Base-by-base conservation (phyloP, 139 green algal genomes). In the Micractinium sp. region DNA sequence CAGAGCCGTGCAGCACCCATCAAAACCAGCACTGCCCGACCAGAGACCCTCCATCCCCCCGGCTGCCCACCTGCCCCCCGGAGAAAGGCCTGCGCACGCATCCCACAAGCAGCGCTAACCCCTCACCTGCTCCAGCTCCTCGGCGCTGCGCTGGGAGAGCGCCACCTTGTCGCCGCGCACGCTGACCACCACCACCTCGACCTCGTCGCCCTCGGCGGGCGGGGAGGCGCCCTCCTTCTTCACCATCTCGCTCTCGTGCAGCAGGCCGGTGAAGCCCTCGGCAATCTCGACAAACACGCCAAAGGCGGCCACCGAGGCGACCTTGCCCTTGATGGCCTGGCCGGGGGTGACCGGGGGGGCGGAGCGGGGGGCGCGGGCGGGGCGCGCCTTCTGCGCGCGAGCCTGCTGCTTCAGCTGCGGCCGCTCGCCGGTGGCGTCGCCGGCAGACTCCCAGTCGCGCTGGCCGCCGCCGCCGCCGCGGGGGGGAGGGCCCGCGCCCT, bases 241-340 rank as follows among this genome's bases (percentile, higher is more conserved):
- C 13, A 79, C 79, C 82, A 97, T 93, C 92, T 98, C 92, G 23
- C 85, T 91, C 35, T 92, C 83, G 85, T 97, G 95, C 66, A 98
- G 91, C 85, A 98, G 92, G 47, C 92, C 96, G 61, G 94, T 92
- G 33, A 94, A 81, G 87, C 94, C 94, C 20, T 95, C 94, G 18
- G 67, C 63, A 53, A 87, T 79, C 83, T 96, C 93, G 39, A 98
- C 82, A 76, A 98, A 98, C 23, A 86, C 89, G 33, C 96, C 96
- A 90, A 95, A 98, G 38, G 86, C 33, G 13, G 89, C 88, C 5
- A 94, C 39, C 56, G 85, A 89, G 29, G 85, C 90, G 41, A 98
- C 93, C 81, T 87, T 91, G 81, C 90, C 95, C 85, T 90, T 95
- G 41, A 97, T 77, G 0, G 74, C 78, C 60, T 96, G 92, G 71